phyloP scores from a whole-genome alignment of 352 stramenopile genomes.

The Phytophthora multivora region DNA sequence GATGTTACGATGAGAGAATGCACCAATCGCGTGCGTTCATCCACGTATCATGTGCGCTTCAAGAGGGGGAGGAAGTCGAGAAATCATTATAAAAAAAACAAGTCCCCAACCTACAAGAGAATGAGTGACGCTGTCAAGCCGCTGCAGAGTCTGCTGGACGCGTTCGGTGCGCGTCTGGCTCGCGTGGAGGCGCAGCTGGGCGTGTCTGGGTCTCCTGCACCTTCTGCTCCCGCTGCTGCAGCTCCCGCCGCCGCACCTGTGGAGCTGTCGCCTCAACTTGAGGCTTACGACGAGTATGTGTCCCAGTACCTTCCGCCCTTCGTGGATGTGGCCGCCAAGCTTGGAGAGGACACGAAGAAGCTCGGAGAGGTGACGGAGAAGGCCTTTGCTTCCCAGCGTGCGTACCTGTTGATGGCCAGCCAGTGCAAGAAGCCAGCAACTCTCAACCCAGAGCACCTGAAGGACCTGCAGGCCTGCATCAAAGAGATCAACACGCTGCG shows the following conservation, averaged over 20 bases:
- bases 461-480: constrained; percentile 74
- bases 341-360: constrained; percentile 83
- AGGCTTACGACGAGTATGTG: constrained; percentile 93
- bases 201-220: constrained; percentile 35
- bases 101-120: constrained; percentile 7
- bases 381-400: constrained; percentile 89
- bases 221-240: constrained; percentile 1
- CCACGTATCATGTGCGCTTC: constrained; percentile 13
- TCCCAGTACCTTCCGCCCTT: constrained; percentile 85
- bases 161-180: constrained; percentile 77
- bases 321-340: constrained; percentile 66
- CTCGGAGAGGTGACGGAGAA: constrained; percentile 87
- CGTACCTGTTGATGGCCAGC: constrained; percentile 93
- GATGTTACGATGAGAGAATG: background rate
- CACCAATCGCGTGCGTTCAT: constrained; percentile 5
- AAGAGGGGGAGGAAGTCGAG: constrained; percentile 14
- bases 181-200: constrained; percentile 80
- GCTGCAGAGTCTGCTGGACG: constrained; percentile 83
- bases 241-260: constrained; percentile 17
- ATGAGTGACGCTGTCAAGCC: constrained; percentile 77
- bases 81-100: constrained; percentile 34
- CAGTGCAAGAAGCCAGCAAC: constrained; percentile 92
- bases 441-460: constrained; percentile 71
- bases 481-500: constrained; percentile 83
- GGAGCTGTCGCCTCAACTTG: constrained; percentile 72